Conservation (phyloP, 208 protist species). For the Leptomonas seymouri region DNA sequence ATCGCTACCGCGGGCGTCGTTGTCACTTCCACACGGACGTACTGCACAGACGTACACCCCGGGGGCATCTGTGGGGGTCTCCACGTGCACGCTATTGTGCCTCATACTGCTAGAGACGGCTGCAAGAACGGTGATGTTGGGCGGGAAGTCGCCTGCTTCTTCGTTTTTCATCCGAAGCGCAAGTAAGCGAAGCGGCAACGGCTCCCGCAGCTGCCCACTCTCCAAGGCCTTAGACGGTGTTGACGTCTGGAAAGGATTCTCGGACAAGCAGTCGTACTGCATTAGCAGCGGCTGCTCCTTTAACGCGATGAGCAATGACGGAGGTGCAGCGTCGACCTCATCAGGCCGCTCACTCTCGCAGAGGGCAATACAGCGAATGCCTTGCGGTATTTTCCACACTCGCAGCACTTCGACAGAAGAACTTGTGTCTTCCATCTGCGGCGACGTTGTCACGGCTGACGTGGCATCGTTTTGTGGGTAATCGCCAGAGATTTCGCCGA, state of each 20-base stretch:
- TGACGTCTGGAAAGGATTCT: slow-evolving; percentile 42
- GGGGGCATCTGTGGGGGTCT: neutral
- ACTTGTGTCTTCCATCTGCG: neutral
- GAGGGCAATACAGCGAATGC: slow-evolving; percentile 56
- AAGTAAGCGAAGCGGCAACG: slow-evolving; percentile 13
- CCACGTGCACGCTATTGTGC: neutral
- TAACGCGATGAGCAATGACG: slow-evolving; percentile 43
- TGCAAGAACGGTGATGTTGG: neutral
- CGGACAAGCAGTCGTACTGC: slow-evolving; percentile 72
- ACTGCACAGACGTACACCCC: slow-evolving; percentile 14
- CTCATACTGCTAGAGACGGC: neutral
- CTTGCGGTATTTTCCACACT: slow-evolving; percentile 52
- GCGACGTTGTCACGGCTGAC: neutral
- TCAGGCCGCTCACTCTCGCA: slow-evolving; percentile 14
- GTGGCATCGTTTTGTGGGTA: neutral
- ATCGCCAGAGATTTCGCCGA: slow-evolving; percentile 5
- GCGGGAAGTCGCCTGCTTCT: no score
- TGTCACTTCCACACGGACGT: neutral
- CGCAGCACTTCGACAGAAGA: slow-evolving; percentile 25
- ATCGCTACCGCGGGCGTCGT: neutral
- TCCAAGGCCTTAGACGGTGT: slow-evolving; percentile 26
- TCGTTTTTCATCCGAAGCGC: neutral
- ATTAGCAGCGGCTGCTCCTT: slow-evolving; percentile 48
- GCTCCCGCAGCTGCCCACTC: slow-evolving; percentile 8
- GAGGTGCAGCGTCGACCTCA: neutral